A percentile compares a stretch with the other conserved stretches of the same genome.
Conservation (phyloP, 2,329 filamentous ascomycete genomes). For the Neophaeococcomyces mojaviensis region DNA sequence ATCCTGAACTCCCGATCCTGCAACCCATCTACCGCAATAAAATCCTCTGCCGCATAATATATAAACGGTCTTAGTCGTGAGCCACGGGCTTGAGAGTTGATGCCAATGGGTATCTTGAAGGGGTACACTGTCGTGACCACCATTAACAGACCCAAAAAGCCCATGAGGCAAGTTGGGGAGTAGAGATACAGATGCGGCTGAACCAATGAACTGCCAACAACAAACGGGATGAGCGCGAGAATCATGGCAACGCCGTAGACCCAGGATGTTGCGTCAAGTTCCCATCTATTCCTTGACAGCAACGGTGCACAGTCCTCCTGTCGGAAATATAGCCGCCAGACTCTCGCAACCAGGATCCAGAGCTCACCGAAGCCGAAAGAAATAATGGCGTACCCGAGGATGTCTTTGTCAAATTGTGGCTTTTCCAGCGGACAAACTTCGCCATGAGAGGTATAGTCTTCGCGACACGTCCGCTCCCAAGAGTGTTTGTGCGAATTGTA, state of each 20-base stretch:
- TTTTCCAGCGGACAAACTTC: slow-evolving; percentile 8
- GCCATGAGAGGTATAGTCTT: slow-evolving; percentile 2
- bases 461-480: slow-evolving; percentile 10
- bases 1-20: slow-evolving; percentile 14
- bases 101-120: slow-evolving; percentile 14
- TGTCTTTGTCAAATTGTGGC: slow-evolving; percentile 13
- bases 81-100: slow-evolving; percentile 14
- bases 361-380: slow-evolving; percentile 13
- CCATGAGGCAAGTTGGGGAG: slow-evolving; percentile 14
- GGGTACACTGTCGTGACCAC: slow-evolving; percentile 12
- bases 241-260: slow-evolving; percentile 15
- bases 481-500: slow-evolving; percentile 9
- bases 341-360: slow-evolving; percentile 13
- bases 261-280: slow-evolving; percentile 14
- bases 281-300: slow-evolving; percentile 9
- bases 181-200: slow-evolving; percentile 12
- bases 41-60: slow-evolving; percentile 16
- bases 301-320: slow-evolving; percentile 12
- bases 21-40: slow-evolving; percentile 14
- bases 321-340: slow-evolving; percentile 8
- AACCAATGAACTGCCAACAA: slow-evolving; percentile 9
- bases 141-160: slow-evolving; percentile 14
- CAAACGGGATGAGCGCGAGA: slow-evolving; percentile 13
- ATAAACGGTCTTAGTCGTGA: slow-evolving; percentile 14
- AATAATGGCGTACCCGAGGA: slow-evolving; percentile 18